Conservation (phyloP, 768 basidiomycete genomes). For the Amanita thiersii region DNA sequence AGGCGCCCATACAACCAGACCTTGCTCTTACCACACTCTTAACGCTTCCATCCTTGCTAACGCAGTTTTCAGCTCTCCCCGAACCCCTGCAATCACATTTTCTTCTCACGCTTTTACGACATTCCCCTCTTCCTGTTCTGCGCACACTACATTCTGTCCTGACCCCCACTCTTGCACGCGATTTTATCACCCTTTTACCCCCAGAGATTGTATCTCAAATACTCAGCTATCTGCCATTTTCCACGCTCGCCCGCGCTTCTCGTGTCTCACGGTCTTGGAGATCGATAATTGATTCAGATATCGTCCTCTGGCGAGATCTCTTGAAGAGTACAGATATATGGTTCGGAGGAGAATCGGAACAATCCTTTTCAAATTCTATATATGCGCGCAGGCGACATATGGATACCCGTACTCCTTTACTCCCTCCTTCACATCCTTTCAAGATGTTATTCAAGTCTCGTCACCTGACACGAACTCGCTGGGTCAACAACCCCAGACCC, state of each 20-base stretch:
- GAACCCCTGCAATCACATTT: conserved; percentile 86
- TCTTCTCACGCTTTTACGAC: conserved; percentile 84
- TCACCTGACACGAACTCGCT: conserved; percentile 69
- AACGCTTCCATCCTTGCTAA: conserved; percentile 75
- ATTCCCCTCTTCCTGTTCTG: conserved; percentile 86
- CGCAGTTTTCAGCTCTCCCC: conserved; percentile 76
- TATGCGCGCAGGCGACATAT: conserved; percentile 48
- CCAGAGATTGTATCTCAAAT: conserved; percentile 88
- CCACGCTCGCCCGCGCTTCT: conserved; percentile 77
- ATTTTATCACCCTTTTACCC: conserved; percentile 89
- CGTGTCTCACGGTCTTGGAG: conserved; percentile 88
- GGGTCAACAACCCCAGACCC: conserved; percentile 67
- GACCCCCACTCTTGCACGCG: conserved; percentile 85
- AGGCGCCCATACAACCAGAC: conserved; percentile 75
- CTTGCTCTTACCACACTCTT: conserved; percentile 76
- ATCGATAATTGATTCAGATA: conserved; percentile 86
- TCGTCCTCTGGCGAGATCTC: conserved; percentile 83
- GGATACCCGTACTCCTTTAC: conserved; percentile 27
- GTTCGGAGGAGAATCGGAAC: conserved; percentile 83
- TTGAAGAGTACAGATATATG: conserved; percentile 79
- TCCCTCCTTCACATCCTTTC: conserved; percentile 78
- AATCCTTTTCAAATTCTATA: conserved; percentile 68
- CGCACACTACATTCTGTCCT: conserved; percentile 85
- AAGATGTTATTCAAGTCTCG: conserved; percentile 93
- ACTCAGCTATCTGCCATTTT: conserved; percentile 76